Percentiles rank a stretch among this genome's conserved stretches.
phyloP scores from a whole-genome alignment of 345 rosid species.

The Balakata baccata region DNA sequence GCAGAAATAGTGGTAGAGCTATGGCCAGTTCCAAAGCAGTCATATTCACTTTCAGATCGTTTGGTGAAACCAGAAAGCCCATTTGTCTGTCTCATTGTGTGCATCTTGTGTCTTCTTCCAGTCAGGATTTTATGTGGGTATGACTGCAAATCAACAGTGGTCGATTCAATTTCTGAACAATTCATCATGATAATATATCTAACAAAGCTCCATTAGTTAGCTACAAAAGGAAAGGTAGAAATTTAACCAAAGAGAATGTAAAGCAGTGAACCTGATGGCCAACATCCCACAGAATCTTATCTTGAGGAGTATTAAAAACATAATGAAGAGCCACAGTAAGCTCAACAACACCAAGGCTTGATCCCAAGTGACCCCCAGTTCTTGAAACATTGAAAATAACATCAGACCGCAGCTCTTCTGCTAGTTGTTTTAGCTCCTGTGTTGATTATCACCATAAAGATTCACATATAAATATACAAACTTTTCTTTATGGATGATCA shows the following conservation, averaged over 20 bases:
- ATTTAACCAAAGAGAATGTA: not conserved
- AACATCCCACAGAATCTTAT: constrained; percentile 91
- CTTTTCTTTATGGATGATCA: not conserved
- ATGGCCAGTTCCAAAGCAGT: constrained; percentile 93
- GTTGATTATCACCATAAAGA: not conserved
- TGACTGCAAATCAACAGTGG: constrained; percentile 43
- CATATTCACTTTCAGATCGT: constrained; percentile 85
- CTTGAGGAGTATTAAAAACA: constrained; percentile 85
- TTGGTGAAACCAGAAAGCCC: constrained; percentile 89
- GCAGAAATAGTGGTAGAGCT: constrained; percentile 95
- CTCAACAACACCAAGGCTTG: constrained; percentile 98
- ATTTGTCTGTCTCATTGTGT: constrained; percentile 78
- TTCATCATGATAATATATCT: not conserved
- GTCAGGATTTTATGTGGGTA: constrained; percentile 96
- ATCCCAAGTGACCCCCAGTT: constrained; percentile 95
- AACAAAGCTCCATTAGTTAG: not conserved
- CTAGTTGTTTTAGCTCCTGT: constrained; percentile 81
- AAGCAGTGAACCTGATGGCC: constrained; percentile 73
- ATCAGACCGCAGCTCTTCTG: constrained; percentile 86
- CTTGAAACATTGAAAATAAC: constrained; percentile 86
- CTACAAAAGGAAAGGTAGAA: too few species aligned
- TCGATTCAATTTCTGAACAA: not conserved
- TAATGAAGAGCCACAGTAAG: constrained; percentile 96
- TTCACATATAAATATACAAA: constrained; percentile 2
- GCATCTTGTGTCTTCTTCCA: constrained; percentile 93